Conservation (phyloP, 352 stramenopile genomes). For the Globisporangium nunn region DNA sequence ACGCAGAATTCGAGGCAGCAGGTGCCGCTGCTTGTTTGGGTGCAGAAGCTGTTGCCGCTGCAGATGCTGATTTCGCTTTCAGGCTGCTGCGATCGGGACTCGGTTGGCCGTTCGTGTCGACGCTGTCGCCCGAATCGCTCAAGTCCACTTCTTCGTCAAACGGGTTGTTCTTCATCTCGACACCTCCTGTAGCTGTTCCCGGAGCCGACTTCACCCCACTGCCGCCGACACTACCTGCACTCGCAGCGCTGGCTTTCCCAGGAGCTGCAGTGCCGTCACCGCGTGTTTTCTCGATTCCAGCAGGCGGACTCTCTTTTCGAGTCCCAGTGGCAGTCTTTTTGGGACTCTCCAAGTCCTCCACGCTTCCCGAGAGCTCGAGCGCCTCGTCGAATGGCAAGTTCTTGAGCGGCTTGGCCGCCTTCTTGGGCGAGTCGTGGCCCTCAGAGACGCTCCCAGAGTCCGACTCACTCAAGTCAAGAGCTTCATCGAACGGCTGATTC, state of each 20-base stretch:
- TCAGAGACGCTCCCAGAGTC: conserved; percentile 45
- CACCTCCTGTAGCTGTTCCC: conserved; percentile 13
- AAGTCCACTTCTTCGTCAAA: conserved; percentile 86
- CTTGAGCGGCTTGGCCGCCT: conserved; percentile 41
- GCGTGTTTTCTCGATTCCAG: conserved; percentile 3
- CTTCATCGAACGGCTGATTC: conserved; percentile 85
- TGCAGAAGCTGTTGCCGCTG: conserved; percentile 1
- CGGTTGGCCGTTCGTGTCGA: conserved; percentile 74
- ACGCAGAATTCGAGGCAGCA: background rate
- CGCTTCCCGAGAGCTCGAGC: conserved; percentile 72
- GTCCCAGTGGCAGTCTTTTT: conserved; percentile 18
- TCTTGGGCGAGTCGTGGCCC: conserved; percentile 54
- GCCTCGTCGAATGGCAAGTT: conserved; percentile 81
- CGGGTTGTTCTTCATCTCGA: conserved; percentile 76
- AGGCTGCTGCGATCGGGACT: conserved; percentile 47
- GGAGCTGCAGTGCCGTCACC: background rate
- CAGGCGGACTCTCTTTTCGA: conserved; percentile 3
- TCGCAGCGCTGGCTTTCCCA: conserved; percentile 7
- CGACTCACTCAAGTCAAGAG: conserved; percentile 83
- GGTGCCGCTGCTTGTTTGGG: conserved; percentile 7
- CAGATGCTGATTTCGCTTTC: conserved; percentile 21
- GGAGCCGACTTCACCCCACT: conserved; percentile 3
- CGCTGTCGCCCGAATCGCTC: conserved; percentile 78
- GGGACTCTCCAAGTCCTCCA: conserved; percentile 68
- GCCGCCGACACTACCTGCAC: background rate